Evolutionary conservation across 2,329 filamentous ascomycete genomes (phyloP).

Genomic region (Tolypocladium amazonense): DNA sequence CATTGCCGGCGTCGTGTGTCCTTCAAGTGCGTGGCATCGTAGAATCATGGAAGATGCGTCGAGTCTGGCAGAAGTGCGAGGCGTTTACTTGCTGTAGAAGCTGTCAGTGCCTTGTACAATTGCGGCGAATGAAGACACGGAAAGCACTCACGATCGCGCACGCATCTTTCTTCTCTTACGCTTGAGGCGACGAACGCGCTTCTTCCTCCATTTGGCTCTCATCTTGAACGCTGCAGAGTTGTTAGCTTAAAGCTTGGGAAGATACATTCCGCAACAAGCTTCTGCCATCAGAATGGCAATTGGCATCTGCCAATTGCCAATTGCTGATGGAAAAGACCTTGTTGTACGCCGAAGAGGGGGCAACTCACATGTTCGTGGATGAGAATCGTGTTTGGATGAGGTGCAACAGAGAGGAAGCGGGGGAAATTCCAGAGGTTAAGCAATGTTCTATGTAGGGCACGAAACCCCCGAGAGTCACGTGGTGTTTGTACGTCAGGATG

Average conservation of each 20-base stretch:
- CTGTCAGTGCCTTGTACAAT: constrained; percentile 20
- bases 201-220: constrained; percentile 99
- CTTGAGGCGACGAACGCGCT: constrained; percentile 98
- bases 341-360: not conserved
- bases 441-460: constrained; percentile 22
- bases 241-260: constrained; percentile 3
- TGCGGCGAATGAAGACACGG: not conserved
- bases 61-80: constrained; percentile 47
- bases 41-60: constrained; percentile 32
- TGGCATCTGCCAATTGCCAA: not conserved
- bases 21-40: constrained; percentile 21
- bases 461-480: constrained; percentile 25
- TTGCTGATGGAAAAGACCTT: not conserved
- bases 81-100: constrained; percentile 53
- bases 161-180: constrained; percentile 99
- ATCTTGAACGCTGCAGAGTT: constrained; percentile 40
- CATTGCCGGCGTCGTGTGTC: constrained; percentile 13
- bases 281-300: not conserved
- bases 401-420: constrained; percentile 20
- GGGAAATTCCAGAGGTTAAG: constrained; percentile 18
- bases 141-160: constrained; percentile 76
- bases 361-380: constrained; percentile 31
- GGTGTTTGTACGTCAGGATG: constrained; percentile 2
- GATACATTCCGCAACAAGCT: not conserved
- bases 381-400: constrained; percentile 35